Percentiles rank a stretch among this genome's conserved stretches.
Evolutionary conservation across 1,284 basidiomycete species (phyloP).

Genomic region (Pascua guehoae): DNA sequence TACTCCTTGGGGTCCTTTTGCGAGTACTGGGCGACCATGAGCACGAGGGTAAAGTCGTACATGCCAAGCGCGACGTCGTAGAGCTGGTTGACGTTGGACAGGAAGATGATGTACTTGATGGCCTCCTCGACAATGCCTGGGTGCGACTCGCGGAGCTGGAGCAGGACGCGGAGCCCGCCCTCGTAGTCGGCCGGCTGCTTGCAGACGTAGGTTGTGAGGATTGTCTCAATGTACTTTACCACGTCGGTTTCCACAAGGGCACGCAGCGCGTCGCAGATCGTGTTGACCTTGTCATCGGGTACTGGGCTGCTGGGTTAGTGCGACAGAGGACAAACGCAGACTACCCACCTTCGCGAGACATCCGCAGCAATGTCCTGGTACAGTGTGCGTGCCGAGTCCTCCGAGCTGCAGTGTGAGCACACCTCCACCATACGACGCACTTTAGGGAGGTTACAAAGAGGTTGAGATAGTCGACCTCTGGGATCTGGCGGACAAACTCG

Average conservation of each 20-base stretch:
- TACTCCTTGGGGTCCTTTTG: conserved; percentile 99
- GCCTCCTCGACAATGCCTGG: conserved; percentile 85
- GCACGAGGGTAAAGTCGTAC: conserved; percentile 95
- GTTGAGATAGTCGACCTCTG: conserved; percentile 88
- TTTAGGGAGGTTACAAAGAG: conserved; percentile 83
- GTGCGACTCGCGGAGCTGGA: conserved; percentile 69
- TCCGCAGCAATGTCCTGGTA: conserved; percentile 31
- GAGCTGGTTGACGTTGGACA: conserved; percentile 86
- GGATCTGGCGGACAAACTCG: conserved; percentile 76
- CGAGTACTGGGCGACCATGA: conserved; percentile 95
- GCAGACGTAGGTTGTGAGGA: conserved; percentile 88
- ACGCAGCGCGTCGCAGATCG: conserved; percentile 76
- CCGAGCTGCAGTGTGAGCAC: conserved; percentile 15
- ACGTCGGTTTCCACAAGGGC: conserved; percentile 68
- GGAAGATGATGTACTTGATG: conserved; percentile 97
- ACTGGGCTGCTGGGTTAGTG: conserved; percentile 1
- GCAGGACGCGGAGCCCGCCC: conserved; percentile 71
- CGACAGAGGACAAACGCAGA: not conserved
- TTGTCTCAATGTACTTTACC: conserved; percentile 79
- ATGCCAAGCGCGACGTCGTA: conserved; percentile 95
- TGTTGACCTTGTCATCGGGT: conserved; percentile 56
- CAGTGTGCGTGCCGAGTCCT: conserved; percentile 24
- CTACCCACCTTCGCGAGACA: conserved; percentile 16
- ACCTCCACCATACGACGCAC: conserved; percentile 51
- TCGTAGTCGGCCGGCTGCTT: conserved; percentile 91